Evolutionary conservation across 345 rosid genomes (phyloP).

Genomic region (Gossypium rotundifolium): DNA sequence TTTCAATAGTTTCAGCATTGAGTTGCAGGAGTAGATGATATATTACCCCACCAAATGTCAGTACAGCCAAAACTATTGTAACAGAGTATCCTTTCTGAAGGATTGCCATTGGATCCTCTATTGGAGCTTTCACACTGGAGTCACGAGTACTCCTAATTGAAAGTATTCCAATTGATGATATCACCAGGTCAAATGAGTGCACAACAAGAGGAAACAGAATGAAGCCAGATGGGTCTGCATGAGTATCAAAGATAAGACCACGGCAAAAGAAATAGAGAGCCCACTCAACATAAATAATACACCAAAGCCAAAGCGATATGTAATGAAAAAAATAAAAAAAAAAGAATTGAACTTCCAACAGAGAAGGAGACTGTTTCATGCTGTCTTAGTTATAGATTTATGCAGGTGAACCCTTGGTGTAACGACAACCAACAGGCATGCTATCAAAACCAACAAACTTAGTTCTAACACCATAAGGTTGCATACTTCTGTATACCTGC

Average conservation of each 20-base stretch:
- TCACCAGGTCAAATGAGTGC: conserved; percentile 92
- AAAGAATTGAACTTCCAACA: not conserved
- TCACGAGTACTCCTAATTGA: conserved; percentile 83
- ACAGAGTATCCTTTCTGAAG: conserved; percentile 98
- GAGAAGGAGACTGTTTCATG: not conserved
- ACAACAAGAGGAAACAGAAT: conserved; percentile 95
- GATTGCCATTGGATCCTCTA: conserved; percentile 94
- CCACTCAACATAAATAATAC: not conserved
- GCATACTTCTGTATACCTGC: not conserved
- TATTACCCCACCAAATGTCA: conserved; percentile 83
- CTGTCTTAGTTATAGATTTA: not conserved
- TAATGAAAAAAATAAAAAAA: not conserved
- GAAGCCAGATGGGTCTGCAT: conserved; percentile 98
- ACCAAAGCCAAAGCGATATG: conserved; percentile 1
- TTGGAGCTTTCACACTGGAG: conserved; percentile 58
- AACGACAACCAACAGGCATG: not conserved
- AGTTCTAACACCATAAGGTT: not conserved
- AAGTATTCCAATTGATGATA: conserved; percentile 85
- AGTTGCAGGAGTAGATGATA: conserved; percentile 15
- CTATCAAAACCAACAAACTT: not conserved
- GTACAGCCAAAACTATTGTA: conserved; percentile 76
- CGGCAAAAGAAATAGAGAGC: conserved; percentile 6
- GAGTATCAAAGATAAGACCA: conserved; percentile 18
- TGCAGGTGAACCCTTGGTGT: not conserved
- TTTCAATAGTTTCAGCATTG: not conserved